These are phyloP conservation scores for Candida nitratophila DNA, from an alignment of 805 yeast genomes.

Conservation along the genomic window DNA sequence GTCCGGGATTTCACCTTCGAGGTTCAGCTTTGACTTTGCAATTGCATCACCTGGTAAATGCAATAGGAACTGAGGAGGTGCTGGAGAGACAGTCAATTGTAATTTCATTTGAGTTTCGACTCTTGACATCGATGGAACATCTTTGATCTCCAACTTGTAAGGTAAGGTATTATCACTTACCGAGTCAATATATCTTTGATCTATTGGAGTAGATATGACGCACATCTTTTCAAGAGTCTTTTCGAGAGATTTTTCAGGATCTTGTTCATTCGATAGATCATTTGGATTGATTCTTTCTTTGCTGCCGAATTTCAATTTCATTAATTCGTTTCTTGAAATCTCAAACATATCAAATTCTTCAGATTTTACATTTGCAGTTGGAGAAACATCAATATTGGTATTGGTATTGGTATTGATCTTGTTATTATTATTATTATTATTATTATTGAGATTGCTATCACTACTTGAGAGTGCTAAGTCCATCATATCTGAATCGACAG, in stretches of 20 bases:
- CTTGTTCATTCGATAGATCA: background rate
- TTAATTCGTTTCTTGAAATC: constrained; percentile 39
- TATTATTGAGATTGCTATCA: background rate
- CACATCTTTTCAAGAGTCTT: background rate
- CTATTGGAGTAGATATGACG: constrained; percentile 10
- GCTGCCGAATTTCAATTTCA: constrained; percentile 47
- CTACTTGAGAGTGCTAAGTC: background rate
- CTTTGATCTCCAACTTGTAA: constrained; percentile 45
- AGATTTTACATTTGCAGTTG: background rate
- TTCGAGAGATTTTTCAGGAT: background rate
- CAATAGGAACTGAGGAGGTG: constrained; percentile 65
- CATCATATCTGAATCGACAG: background rate
- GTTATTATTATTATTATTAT: background rate
- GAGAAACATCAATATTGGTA: background rate
- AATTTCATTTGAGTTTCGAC: constrained; percentile 95
- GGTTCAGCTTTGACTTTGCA: constrained; percentile 77
- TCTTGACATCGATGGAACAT: constrained; percentile 75
- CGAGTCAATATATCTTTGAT: constrained; percentile 20
- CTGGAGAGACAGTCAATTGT: constrained; percentile 58
- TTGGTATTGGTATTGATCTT: background rate
- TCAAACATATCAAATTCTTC: constrained; percentile 31
- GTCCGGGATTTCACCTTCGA: constrained; percentile 40
- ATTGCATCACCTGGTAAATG: constrained; percentile 85
- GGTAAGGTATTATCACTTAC: constrained; percentile 27
- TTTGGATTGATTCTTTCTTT: background rate